Evolutionary conservation across 2,329 filamentous ascomycete genomes (phyloP).

Genomic region (Fusarium lateritium): DNA sequence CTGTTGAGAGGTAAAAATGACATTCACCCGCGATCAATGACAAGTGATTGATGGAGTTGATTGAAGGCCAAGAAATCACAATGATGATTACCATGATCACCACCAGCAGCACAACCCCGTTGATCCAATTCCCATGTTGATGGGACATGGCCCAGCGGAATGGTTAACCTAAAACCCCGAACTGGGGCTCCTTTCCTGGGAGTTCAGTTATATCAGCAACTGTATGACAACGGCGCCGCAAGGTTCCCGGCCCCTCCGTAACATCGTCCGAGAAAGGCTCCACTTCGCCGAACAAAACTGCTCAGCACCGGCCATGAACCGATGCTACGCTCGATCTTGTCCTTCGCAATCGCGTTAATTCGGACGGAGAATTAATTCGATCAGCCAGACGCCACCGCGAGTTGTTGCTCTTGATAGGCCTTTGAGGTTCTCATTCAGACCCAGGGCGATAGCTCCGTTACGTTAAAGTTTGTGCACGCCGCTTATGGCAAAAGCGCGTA

Average conservation of each 20-base stretch:
- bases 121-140: not conserved
- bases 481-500: not conserved
- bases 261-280: slow-evolving; percentile 8
- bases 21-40: not conserved
- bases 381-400: not conserved
- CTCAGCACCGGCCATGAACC: slow-evolving; percentile 12
- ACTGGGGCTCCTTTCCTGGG: not conserved
- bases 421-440: not conserved
- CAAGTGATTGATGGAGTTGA: not conserved
- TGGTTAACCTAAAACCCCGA: slow-evolving; percentile 5
- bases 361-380: not conserved
- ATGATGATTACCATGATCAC: slow-evolving; percentile 14
- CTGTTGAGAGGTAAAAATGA: not conserved
- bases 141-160: not conserved
- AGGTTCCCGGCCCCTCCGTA: not conserved
- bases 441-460: not conserved
- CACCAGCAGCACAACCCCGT: slow-evolving; percentile 4
- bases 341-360: slow-evolving; percentile 9
- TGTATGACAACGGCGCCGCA: slow-evolving; percentile 8
- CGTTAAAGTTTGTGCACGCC: not conserved
- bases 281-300: slow-evolving; percentile 18
- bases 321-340: slow-evolving; percentile 27
- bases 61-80: not conserved
- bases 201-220: slow-evolving; percentile 9
- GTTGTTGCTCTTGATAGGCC: not conserved